Evolutionary conservation across 371 early-diverging fungal genomes (phyloP), one percentile per base, ranked within the genome.

Genomic region (Funneliformis caledonium): DNA sequence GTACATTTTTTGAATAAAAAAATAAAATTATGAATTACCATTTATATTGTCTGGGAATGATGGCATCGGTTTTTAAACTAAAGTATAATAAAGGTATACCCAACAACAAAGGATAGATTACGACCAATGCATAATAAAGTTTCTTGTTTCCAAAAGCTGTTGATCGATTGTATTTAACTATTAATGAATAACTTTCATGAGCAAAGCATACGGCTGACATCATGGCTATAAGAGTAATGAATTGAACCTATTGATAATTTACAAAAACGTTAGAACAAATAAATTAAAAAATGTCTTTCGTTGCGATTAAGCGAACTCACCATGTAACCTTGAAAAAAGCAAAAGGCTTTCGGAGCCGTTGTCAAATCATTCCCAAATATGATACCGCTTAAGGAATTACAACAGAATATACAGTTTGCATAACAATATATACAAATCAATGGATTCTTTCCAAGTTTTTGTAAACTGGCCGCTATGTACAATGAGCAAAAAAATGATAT

Each of bases 321-420:
- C 47, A 73, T 14, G 1, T 31, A 50, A 7, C 52, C 73, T 56
- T 73, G 73, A 22, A 56, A 48, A 73, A 73, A 73, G 9, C 73
- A 73, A 16, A 73, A 48, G 10, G 56, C 48, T 16, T 73, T 31
- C 5, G 73, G 73, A 19, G 73, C 73, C 1, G 9, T 45, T 43
- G 14, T 16, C 22, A 69, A 69, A 16, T 69, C 43, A 45, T 69
- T 69, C 1, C 45, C 14, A 19, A 37, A 69, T 69, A 43, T 22
- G 10, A 69, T 22, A 8, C 70, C 33, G 33, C 22, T 31, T 31
- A 64, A 33, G 2, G 26, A 1, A 64, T 11, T 31, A 31, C 22
- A 33, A 64, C 31, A 64, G 5, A 64, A 31, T 64, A 64, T 10
- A 64, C 31, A 22, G 11, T 22, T 11, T 26, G 64, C 14, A 31